Evolutionary conservation across 2,329 filamentous ascomycete species (phyloP).

Genomic region (Thielaviopsis ethacetica): DNA sequence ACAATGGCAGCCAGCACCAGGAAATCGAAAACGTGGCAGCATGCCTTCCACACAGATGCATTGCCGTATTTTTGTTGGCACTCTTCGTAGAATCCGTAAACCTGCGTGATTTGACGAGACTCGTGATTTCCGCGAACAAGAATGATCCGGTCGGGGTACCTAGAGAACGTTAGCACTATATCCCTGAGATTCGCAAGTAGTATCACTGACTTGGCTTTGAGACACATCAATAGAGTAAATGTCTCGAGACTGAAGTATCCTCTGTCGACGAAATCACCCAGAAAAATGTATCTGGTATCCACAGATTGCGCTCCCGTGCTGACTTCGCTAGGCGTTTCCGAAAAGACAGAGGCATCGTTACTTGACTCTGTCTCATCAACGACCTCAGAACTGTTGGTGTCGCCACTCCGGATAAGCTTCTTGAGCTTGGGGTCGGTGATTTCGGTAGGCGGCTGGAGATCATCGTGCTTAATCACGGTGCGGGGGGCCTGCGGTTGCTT

Average conservation of each 20-base stretch:
- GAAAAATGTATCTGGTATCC: conserved; percentile 41
- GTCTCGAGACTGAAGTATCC: conserved; percentile 97
- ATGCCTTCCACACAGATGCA: conserved; percentile 98
- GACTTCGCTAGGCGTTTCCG: conserved; percentile 19
- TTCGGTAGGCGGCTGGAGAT: conserved; percentile 77
- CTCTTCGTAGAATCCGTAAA: conserved; percentile 98
- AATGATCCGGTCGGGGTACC: conserved; percentile 89
- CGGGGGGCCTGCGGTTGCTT: conserved; percentile 39
- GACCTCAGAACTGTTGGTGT: conserved; percentile 30
- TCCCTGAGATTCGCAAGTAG: no score
- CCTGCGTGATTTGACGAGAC: conserved; percentile 92
- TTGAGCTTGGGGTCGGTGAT: conserved; percentile 78
- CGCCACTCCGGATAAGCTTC: conserved; percentile 56
- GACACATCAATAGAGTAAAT: conserved; percentile 88
- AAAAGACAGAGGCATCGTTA: conserved; percentile 14
- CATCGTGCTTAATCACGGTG: conserved; percentile 70
- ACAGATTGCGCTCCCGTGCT: conserved; percentile 29
- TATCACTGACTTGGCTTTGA: conserved; percentile 51
- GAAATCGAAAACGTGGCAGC: conserved; percentile 98
- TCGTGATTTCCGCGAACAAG: conserved; percentile 97
- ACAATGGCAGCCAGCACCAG: conserved; percentile 93
- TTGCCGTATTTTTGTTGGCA: conserved; percentile 97
- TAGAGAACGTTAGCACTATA: conserved; percentile 26
- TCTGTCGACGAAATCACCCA: conserved; percentile 91
- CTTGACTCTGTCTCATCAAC: conserved; percentile 22